Conservation (phyloP, 257 asterid species). For the Capsicum pubescens region DNA sequence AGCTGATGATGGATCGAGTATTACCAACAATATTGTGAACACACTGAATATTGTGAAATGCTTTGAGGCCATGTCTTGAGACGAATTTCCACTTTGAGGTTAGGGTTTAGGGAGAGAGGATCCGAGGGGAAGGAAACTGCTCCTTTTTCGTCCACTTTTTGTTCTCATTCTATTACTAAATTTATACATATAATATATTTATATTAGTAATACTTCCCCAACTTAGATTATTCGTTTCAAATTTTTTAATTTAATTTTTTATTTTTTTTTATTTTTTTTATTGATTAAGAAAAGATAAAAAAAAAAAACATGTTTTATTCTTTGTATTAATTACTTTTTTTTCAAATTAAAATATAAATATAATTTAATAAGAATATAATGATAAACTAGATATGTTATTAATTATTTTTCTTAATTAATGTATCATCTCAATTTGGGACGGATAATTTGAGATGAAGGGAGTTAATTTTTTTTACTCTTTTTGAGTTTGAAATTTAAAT, state of each 20-base stretch:
- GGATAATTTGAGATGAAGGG: too few species aligned
- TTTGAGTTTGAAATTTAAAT: neutral
- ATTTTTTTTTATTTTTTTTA: too few species aligned
- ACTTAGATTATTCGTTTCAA: too few species aligned
- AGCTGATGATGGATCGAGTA: conserved; percentile 29
- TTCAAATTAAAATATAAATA: too few species aligned
- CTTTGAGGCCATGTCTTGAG: neutral
- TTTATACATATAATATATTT: neutral
- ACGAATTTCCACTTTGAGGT: conserved; percentile 35
- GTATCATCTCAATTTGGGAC: too few species aligned
- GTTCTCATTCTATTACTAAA: neutral
- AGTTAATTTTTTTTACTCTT: neutral
- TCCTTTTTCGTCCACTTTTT: neutral
- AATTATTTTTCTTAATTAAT: too few species aligned
- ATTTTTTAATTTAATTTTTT: too few species aligned
- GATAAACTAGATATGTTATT: too few species aligned
- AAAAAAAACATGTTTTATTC: too few species aligned
- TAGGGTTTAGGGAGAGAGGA: conserved; percentile 33
- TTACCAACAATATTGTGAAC: neutral
- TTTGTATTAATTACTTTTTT: too few species aligned
- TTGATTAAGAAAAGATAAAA: too few species aligned
- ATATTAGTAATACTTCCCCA: neutral
- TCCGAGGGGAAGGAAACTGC: neutral
- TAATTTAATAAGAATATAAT: too few species aligned
- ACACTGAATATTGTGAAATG: neutral